Percentiles rank a stretch among this genome's conserved stretches.
phyloP scores from a whole-genome alignment of 1,284 basidiomycete species.

The Naganishia sp. region DNA sequence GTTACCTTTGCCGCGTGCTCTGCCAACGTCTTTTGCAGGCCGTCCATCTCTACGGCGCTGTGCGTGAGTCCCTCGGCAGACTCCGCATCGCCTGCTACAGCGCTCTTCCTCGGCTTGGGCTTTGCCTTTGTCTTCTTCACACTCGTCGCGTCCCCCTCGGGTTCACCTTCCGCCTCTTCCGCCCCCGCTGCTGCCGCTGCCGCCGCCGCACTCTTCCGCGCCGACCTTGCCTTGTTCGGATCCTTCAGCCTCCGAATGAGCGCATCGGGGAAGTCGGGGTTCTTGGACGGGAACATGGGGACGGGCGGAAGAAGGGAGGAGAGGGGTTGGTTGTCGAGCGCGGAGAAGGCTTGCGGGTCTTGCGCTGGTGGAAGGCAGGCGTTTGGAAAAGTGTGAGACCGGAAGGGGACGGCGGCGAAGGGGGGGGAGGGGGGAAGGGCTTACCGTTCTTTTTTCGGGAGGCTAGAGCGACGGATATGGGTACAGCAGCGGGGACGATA shows the following conservation, averaged over 20 bases:
- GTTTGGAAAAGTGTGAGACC: not conserved
- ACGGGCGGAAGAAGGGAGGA: conserved; percentile 25
- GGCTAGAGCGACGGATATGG: conserved; percentile 30
- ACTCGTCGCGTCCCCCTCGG: not conserved
- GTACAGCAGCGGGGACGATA: conserved; percentile 31
- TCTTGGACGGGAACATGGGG: conserved; percentile 13
- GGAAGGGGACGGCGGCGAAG: not conserved
- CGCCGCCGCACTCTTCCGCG: conserved; percentile 7
- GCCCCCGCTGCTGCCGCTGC: not conserved
- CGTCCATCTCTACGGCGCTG: not conserved
- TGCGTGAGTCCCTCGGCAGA: too few relatives aligned
- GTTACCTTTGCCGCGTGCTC: not conserved
- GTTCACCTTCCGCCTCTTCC: not conserved
- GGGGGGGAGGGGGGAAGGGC: not conserved
- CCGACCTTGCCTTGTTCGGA: conserved; percentile 1
- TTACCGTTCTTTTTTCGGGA: conserved; percentile 29
- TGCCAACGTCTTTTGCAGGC: not conserved
- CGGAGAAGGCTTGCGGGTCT: conserved; percentile 4
- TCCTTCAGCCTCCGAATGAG: conserved; percentile 16
- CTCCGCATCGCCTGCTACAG: not conserved
- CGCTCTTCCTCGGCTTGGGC: conserved; percentile 20
- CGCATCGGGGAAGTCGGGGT: conserved; percentile 28
- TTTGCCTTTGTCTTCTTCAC: conserved; percentile 6
- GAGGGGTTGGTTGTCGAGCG: conserved; percentile 17
- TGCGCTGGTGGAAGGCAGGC: not conserved